Evolutionary conservation across 2,329 filamentous ascomycete species (phyloP).

Genomic region (Pyricularia grisea): DNA sequence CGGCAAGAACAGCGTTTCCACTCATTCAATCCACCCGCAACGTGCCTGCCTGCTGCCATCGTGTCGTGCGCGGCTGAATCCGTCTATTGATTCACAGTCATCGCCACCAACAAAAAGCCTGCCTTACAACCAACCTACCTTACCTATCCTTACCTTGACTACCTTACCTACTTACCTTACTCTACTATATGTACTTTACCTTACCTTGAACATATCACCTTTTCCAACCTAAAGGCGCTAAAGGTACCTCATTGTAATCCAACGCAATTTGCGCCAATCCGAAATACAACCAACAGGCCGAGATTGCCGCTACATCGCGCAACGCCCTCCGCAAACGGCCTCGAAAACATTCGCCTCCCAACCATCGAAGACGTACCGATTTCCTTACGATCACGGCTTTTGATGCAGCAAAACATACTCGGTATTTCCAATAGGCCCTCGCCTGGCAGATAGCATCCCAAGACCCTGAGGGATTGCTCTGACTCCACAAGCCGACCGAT

Average conservation of each 20-base stretch:
- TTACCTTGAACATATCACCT: neutral
- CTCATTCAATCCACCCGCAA: neutral
- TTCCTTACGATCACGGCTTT: neutral
- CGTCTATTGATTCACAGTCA: neutral
- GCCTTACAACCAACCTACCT: neutral
- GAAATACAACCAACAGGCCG: neutral
- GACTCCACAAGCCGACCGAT: slow-evolving; percentile 3
- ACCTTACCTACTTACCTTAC: neutral
- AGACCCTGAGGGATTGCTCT: neutral
- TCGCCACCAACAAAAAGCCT: neutral
- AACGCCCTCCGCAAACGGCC: neutral
- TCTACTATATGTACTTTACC: neutral
- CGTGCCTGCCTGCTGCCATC: neutral
- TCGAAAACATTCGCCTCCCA: neutral
- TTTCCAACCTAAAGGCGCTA: no score
- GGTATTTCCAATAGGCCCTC: neutral
- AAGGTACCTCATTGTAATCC: neutral
- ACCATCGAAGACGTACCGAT: neutral
- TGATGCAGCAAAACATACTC: neutral
- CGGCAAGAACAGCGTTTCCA: neutral
- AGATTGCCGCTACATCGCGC: neutral
- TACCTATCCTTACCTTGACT: neutral
- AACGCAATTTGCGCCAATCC: neutral
- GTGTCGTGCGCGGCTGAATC: neutral
- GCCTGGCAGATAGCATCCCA: neutral